Base-by-base conservation (phyloP, 1,139 yeast genomes). In the Scheffersomyces titani region DNA sequence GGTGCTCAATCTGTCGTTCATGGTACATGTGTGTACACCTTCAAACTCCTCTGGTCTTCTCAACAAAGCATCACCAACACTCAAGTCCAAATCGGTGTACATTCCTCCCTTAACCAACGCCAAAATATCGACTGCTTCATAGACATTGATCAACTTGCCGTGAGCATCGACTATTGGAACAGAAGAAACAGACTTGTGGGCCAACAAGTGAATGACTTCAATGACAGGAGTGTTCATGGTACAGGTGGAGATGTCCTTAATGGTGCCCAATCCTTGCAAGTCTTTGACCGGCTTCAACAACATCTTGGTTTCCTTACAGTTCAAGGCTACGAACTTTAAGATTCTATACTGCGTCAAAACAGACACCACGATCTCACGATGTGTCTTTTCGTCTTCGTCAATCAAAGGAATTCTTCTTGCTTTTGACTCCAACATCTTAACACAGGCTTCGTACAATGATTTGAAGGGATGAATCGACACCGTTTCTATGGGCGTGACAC, bases 261-360 rank as follows among this genome's bases (percentile, higher is more conserved):
- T 74, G 13, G 87, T 79, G 44, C 93, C 89, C 56, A 93, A 84
- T 16, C 86, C 81, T 51, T 76, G 71, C 52, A 94, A 77, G 59
- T 89, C 88, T 59, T 82, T 80, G 56, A 96, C 79, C 1, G 97
- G 97, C 65, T 88, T 86, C 65, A 88, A 79, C 58, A 96, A 78
- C 83, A 88, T 90, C 66, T 91, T 87, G 4, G 97, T 93, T 70
- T 96, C 98, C 72, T 92, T 92, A 76, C 99, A 96, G 72, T 96
- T 94, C 72, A 94, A 83, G 6, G 98, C 96, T 45, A 96, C 97
- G 69, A 96, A 96, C 73, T 96, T 94, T 67, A 96, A 82, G 57
- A 96, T 94, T 70, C 99, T 87, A 75, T 96, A 96, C 75, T 96
- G 99, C 0, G 99, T 96, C 67, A 96, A 82, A 53, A 96, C 99